Base-by-base conservation (phyloP, 768 basidiomycete species). In the Suillus alpinus region DNA sequence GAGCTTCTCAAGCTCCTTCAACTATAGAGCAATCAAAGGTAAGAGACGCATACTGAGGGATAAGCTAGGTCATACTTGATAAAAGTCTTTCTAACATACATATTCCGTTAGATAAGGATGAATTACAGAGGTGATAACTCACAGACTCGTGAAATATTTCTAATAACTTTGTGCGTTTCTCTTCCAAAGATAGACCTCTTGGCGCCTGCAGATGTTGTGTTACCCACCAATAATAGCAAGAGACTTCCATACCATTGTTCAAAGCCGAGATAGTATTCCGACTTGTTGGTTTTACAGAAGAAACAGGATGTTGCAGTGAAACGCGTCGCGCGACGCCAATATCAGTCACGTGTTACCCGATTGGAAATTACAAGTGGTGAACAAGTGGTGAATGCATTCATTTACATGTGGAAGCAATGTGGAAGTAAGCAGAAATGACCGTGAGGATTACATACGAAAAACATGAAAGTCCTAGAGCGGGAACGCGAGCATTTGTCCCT, bases 71-170 rank as follows among this genome's bases (percentile, higher is more conserved):
- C 61, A 60, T 49, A 82, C 88, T 75, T 89, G 88, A 69, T 81
- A 95, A 68, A 94, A 95, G 69, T 93, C 92, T 72, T 87, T 91
- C 92, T 94, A 64, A 63, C 50, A 40, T 41, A 39, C 29, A 43
- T 32, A 20, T 39, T 55, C 10, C 26, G 55, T 36, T 59, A 65
- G 53, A 52, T 6, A 36, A 58, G 37, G 26, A 53, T 41, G 20
- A 50, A 23, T 49, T 32, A 41, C 16, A 10, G 23, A 34, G 18
- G 37, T 53, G 14, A 23, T 14, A 51, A 61, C 57, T 62, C 68
- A 93, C 94, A 16, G 89, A 88, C 74, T 98, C 95, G 67, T 95
- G 94, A 68, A 98, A 96, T 65, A 98, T 92, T 75, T 95, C 95
- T 20, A 96, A 75, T 58, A 98, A 74, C 71, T 91, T 94, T 61